Percentiles rank a stretch among this genome's conserved stretches.
Evolutionary conservation across 2,329 filamentous ascomycete species (phyloP).

Genomic region (Sclerotinia subarctica): DNA sequence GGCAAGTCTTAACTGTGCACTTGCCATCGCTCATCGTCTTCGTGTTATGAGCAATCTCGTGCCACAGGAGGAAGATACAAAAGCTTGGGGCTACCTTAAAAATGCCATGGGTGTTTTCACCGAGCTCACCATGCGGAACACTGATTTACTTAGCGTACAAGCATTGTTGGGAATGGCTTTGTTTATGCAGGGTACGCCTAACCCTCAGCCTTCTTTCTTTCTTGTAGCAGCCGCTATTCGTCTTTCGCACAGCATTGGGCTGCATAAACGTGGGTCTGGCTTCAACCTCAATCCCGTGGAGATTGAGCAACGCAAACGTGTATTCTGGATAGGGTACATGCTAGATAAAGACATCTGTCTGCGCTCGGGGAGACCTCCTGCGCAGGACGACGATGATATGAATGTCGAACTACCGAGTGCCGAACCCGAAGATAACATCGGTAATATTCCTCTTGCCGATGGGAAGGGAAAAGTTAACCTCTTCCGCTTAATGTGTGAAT

Average conservation of each 20-base stretch:
- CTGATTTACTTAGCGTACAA: conserved; percentile 90
- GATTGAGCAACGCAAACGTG: conserved; percentile 81
- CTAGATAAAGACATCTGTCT: conserved; percentile 72
- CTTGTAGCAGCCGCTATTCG: conserved; percentile 88
- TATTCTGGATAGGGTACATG: conserved; percentile 75
- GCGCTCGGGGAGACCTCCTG: conserved; percentile 67
- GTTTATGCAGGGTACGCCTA: conserved; percentile 94
- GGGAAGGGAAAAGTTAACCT: conserved; percentile 92
- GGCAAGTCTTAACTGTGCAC: conserved; percentile 89
- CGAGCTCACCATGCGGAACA: conserved; percentile 93
- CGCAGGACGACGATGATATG: conserved; percentile 80
- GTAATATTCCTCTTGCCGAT: conserved; percentile 86
- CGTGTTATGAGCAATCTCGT: conserved; percentile 95
- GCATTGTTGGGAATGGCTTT: conserved; percentile 89
- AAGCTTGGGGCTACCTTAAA: conserved; percentile 93
- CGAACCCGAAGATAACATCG: conserved; percentile 86
- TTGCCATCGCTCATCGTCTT: conserved; percentile 90
- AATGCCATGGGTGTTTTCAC: conserved; percentile 93
- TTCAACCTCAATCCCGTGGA: conserved; percentile 94
- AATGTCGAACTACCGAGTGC: conserved; percentile 93
- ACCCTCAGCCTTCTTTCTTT: conserved; percentile 90
- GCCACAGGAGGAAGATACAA: conserved; percentile 85
- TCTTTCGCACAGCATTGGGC: conserved; percentile 86
- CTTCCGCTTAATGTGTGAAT: conserved; percentile 88
- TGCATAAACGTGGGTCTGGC: conserved; percentile 88